These are phyloP conservation scores for Endotrypanum monterogeii DNA, from an alignment of 208 protist species.

Conservation along the genomic window DNA sequence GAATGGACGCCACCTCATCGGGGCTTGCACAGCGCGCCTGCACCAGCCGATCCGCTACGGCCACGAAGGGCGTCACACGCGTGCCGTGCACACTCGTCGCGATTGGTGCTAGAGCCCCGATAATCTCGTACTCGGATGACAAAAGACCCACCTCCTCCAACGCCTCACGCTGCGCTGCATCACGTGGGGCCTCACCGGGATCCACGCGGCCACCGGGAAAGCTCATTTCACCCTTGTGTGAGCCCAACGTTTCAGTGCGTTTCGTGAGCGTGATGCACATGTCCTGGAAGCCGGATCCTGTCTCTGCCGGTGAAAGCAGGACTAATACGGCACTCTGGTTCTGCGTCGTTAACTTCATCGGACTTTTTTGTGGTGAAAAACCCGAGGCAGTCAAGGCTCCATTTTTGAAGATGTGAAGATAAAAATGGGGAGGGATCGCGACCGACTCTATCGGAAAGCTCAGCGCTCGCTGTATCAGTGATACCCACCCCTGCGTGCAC, in stretches of 20 bases:
- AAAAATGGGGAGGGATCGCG: conserved; percentile 69
- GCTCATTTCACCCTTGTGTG: conserved; percentile 79
- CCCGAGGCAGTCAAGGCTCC: conserved; percentile 16
- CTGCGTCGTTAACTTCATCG: conserved; percentile 5
- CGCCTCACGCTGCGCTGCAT: conserved; percentile 75
- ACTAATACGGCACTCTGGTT: conserved; percentile 60
- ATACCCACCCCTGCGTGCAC: conserved; percentile 53
- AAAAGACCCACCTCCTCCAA: conserved; percentile 78
- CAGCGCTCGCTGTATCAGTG: conserved; percentile 48
- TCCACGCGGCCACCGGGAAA: conserved; percentile 82
- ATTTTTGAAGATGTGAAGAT: conserved; percentile 29
- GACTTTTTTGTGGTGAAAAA: conserved; percentile 45
- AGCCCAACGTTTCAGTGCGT: conserved; percentile 52
- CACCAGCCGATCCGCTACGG: conserved; percentile 37
- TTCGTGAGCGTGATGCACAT: conserved; percentile 89
- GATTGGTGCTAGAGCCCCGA: conserved; percentile 64
- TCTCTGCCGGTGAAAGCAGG: conserved; percentile 53
- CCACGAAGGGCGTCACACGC: conserved; percentile 62
- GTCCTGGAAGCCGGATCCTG: conserved; percentile 59
- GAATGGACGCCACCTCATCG: conserved; percentile 76
- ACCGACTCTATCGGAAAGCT: conserved; percentile 40
- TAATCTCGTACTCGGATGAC: conserved; percentile 42
- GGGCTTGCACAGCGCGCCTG: conserved; percentile 55
- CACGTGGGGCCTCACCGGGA: conserved; percentile 42
- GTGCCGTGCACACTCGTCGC: conserved; percentile 23